Evolutionary conservation across 2,329 filamentous ascomycete genomes (phyloP).

Genomic region (Graphium sp.): DNA sequence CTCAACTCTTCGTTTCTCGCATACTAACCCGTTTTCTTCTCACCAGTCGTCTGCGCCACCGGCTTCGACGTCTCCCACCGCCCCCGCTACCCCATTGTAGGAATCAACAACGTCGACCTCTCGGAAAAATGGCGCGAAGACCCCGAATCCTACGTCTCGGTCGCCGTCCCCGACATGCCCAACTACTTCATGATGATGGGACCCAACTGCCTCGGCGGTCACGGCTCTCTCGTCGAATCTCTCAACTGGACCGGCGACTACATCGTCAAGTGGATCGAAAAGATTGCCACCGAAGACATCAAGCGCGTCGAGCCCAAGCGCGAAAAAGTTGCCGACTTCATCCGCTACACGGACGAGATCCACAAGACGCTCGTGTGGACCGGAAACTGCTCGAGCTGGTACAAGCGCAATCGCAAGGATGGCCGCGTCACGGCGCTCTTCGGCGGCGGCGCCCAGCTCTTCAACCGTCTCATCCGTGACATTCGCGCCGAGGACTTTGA

Average conservation of each 20-base stretch:
- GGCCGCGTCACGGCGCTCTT: constrained; percentile 26
- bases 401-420: constrained; percentile 23
- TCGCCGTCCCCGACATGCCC: constrained; percentile 12
- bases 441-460: constrained; percentile 21
- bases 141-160: constrained; percentile 12
- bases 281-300: constrained; percentile 17
- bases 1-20: too few species aligned
- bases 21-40: background rate
- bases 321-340: constrained; percentile 30
- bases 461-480: constrained; percentile 15
- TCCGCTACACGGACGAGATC: constrained; percentile 23
- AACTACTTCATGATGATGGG: constrained; percentile 18
- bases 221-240: constrained; percentile 10
- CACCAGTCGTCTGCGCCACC: constrained; percentile 7
- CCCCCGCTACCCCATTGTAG: constrained; percentile 23
- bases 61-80: constrained; percentile 7
- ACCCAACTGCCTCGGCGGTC: constrained; percentile 20
- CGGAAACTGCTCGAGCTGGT: constrained; percentile 24
- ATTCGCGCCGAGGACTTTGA: constrained; percentile 30
- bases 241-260: constrained; percentile 16
- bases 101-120: constrained; percentile 25
- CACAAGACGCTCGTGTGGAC: constrained; percentile 23
- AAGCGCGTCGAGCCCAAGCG: constrained; percentile 23
- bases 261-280: constrained; percentile 10
- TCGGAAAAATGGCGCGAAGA: constrained; percentile 30